Base-by-base conservation (phyloP, 108 stramenopile genomes). In the Fragilariopsis cylindrus region DNA sequence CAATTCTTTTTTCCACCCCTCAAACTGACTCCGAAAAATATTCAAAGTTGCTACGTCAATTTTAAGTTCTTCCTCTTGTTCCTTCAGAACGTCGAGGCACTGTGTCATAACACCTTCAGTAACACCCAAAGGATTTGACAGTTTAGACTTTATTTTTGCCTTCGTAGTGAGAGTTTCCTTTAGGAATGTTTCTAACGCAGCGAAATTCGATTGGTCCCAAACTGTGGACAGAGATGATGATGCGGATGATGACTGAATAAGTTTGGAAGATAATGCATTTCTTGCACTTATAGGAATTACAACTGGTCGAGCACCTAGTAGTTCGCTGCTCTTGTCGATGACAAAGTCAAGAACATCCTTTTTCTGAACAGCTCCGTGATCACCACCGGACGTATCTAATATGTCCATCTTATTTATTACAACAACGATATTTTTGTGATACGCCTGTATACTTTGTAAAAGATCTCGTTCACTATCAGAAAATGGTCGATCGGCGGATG, bases 351-450 rank as follows among this genome's bases (percentile, higher is more conserved):
- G 76, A n/a, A 94, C 85, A 49, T 72, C 75, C 7, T 76, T 58
- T 70, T 94, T 91, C 47, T 87, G 76, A 49, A 68, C 48, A 16
- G 87, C 70, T 0, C 90, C 92, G 71, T 90, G 82, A 64, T 86
- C 76, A 50, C 84, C 90, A 42, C 93, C 91, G 8, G 76, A 55
- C 47, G 71, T 63, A 44, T 90, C 87, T 19, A 95, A 69, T 60
- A 95, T 76, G 58, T 95, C 94, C 89, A 95, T 95, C 71, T 95
- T 95, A 69, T 95, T 95, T 11, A 95, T 82, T 39, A 95, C 75
- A 15, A 95, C 42, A 7, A 92, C 81, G n/a, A 95, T 89, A 41
- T 77, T 77, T 75, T 92, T 92, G 6, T 89, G 78, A 73, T 88
- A 92, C 8, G 83, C 50, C 70, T 87, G 86, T 19, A 92, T 91